phyloP scores from a whole-genome alignment of 1,284 basidiomycete genomes.

The Tylopilus sp. region DNA sequence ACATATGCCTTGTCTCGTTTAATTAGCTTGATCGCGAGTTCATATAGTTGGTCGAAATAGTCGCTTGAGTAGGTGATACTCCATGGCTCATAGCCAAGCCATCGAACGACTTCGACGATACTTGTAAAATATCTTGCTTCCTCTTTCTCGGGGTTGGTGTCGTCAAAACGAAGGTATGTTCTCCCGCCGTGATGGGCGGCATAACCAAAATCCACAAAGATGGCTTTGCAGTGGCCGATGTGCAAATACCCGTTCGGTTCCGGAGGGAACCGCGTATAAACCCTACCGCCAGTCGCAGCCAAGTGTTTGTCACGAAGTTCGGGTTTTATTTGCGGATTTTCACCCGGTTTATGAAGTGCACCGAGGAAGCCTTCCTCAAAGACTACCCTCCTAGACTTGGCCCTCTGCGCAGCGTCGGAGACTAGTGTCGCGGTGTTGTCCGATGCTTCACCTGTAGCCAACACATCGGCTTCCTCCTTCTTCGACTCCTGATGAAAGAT shows the following conservation, averaged over 20 bases:
- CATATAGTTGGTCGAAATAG: conserved; percentile 89
- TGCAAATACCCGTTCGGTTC: conserved; percentile 98
- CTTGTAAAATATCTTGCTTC: conserved; percentile 96
- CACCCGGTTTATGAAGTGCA: conserved; percentile 90
- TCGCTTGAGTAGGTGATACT: conserved; percentile 99
- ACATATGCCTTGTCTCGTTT: conserved; percentile 92
- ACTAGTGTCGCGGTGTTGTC: conserved; percentile 35
- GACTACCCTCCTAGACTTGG: conserved; percentile 60
- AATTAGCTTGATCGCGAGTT: conserved; percentile 89
- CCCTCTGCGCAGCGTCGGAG: conserved; percentile 35
- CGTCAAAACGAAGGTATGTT: conserved; percentile 94
- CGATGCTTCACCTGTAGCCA: conserved; percentile 16
- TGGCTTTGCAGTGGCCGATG: conserved; percentile 97
- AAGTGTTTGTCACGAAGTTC: conserved; percentile 82
- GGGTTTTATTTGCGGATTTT: conserved; percentile 84
- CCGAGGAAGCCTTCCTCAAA: conserved; percentile 97
- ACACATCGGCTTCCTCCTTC: conserved; percentile 38
- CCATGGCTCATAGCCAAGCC: conserved; percentile 98
- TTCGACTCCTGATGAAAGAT: conserved; percentile 49
- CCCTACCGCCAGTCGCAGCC: conserved; percentile 74
- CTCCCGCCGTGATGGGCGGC: conserved; percentile 89
- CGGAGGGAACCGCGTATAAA: conserved; percentile 97
- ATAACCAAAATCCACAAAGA: conserved; percentile 98
- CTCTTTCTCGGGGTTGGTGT: conserved; percentile 98
- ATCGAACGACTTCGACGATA: conserved; percentile 92